Base-by-base conservation (phyloP, 2,329 filamentous ascomycete species). In the Amesomyces nigricolor region DNA sequence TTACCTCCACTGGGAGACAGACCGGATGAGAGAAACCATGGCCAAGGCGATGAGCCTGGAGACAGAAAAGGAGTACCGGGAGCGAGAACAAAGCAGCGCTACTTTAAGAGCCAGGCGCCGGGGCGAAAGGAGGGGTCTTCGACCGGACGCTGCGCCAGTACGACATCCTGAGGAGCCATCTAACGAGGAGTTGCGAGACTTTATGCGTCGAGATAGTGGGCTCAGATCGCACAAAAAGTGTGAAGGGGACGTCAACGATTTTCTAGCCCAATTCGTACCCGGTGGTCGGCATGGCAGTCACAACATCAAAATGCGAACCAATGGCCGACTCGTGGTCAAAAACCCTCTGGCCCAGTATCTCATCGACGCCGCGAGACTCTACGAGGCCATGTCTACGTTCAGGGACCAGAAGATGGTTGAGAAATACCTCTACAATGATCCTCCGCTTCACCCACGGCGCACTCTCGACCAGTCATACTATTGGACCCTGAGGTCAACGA, bases 401-500 rank as follows among this genome's bases (percentile, higher is more conserved):
- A 63, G 65, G 0, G 72, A 75, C 48, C 65, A 68, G 47, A 56
- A 55, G 9, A 54, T 74, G 13, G 54, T 74, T 0, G 56, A 67
- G 5, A 58, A 62, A 1, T 72, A 69, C 19, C 61, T 75, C 0
- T 59, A 67, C 17, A 9, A 49, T 1, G 61, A 72, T 1, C 63
- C 70, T 0, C 72, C 68, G 9, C 61, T 71, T 0, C 75, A 78
- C 54, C 70, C 73, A 0, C 69, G 76, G 0, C 65, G 75, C 0
- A 77, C 74, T 0, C 64, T 78, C 0, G 75, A 78, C 47, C 75
- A 77, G 51, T 71, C 69, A 0, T 76, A 75, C 54, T 75, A 57
- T 19, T 44, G 51, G 30, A 56, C 56, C 5, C 35, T 62, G 13
- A 55, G 49, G 13, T 52, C 22, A 5, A 77, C 74, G 0, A 62